Evolutionary conservation across 1,284 basidiomycete genomes (phyloP), one percentile per base, ranked within the genome.

Genomic region (Bondarzewia mesenterica): DNA sequence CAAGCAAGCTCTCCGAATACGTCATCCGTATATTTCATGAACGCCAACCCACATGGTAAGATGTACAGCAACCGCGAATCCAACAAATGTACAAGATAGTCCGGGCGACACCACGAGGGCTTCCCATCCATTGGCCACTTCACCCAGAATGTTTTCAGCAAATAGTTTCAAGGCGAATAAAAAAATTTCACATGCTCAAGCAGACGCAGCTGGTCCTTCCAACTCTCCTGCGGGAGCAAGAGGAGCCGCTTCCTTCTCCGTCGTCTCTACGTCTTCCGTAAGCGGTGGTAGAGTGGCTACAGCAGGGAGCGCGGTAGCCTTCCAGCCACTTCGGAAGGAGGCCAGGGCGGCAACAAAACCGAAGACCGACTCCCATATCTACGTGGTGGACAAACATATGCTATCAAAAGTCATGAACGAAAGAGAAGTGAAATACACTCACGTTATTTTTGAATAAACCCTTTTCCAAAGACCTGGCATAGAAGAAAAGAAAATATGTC

Each of bases 301-400:
- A 15, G 67, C 52, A 51, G 73, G 70, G 22, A 81, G 64, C 7
- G 80, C 76, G 15, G 84, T 87, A 1, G 86, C 86, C 47, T 74
- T 80, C 85, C 85, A 89, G 14, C 84, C 87, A 38, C 74, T 78
- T 53, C 80, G 70, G 68, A 88, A 87, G 4, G 83, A 78, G 7
- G 76, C 73, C 0, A 84, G 56, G 3, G 74, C 83, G 14, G 82
- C 81, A 46, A 83, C 64, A 22, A 85, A 65, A 7, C 82, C 80
- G 42, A 87, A 78, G 15, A 80, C 50, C 41, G 73, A 75, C 46
- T 81, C 70, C 79, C 80, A 82, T 18, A 72, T 60, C 86, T 88
- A 55, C 48, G 47, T 35, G 21, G 21, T 40, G 22, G 46, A n/a
- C 16, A 20, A 55, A 49, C 41, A 35, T 21, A 27, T 20, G 27